phyloP scores from a whole-genome alignment of 257 asterid genomes.

The Solanum acaule region DNA sequence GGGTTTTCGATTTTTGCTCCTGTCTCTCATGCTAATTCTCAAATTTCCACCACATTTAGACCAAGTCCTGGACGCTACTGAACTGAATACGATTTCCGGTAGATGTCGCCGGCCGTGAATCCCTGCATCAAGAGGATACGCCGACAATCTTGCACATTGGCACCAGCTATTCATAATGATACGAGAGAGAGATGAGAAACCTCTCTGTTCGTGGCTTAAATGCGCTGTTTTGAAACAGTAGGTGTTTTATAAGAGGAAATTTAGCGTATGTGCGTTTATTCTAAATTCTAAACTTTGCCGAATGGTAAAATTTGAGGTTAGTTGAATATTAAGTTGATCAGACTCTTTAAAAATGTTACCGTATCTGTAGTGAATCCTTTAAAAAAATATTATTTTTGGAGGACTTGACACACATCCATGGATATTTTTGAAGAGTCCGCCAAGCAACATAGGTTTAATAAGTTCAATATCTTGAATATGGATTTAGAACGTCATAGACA shows the following conservation, averaged over 20 bases:
- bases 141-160: not conserved
- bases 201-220: not conserved
- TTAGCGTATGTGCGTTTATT: not conserved
- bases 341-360: rapidly evolving
- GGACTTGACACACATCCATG: rapidly evolving
- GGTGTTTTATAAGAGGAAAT: not conserved
- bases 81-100: not conserved
- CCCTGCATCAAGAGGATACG: not conserved
- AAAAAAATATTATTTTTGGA: no score
- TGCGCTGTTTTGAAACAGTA: not conserved
- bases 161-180: not conserved
- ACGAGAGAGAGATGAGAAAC: not conserved
- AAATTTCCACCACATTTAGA: not conserved
- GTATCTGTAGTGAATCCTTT: rapidly evolving
- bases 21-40: constrained; percentile 43
- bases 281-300: rapidly evolving
- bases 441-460: no score
- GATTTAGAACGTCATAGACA: no score
- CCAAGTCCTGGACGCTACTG: not conserved
- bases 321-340: no score
- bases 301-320: no score
- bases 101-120: not conserved
- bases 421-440: rapidly evolving
- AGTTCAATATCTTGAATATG: no score
- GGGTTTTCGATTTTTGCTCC: constrained; percentile 66